Evolutionary conservation across 176 grass and related monocot genomes (phyloP).

Genomic region (Paspalum notatum): DNA sequence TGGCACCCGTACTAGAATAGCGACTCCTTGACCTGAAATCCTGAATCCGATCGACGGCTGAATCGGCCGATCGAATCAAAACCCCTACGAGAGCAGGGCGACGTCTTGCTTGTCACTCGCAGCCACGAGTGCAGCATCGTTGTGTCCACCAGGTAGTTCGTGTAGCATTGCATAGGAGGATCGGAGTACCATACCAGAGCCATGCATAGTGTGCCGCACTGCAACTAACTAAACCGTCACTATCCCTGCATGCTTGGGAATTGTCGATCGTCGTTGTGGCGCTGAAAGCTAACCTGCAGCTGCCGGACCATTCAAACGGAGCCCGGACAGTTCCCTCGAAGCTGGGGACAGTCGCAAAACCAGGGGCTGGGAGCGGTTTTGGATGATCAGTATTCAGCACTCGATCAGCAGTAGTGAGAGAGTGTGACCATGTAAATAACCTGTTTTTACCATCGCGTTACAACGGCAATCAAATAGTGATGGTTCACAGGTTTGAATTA

Average conservation of each 20-base stretch:
- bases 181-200: no score
- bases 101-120: neutral
- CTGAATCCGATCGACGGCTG: constrained; percentile 5
- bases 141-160: neutral
- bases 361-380: neutral
- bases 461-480: no score
- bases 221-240: neutral
- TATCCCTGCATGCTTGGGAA: neutral
- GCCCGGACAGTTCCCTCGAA: neutral
- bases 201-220: no score
- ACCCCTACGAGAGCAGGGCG: neutral
- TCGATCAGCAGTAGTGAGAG: neutral
- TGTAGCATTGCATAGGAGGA: no score
- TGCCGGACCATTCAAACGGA: neutral
- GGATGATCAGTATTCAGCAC: neutral
- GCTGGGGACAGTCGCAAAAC: neutral
- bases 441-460: no score
- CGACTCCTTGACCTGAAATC: neutral
- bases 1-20: constrained; percentile 3
- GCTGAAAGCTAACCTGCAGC: constrained; percentile 31
- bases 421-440: no score
- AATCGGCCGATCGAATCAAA: neutral
- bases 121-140: neutral
- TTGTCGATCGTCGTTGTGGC: neutral
- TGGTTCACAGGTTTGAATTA: no score